A percentile compares a stretch with the other conserved stretches of the same genome.
Conservation (phyloP, 177 flowering plant genomes). For the Telopea speciosissima region DNA sequence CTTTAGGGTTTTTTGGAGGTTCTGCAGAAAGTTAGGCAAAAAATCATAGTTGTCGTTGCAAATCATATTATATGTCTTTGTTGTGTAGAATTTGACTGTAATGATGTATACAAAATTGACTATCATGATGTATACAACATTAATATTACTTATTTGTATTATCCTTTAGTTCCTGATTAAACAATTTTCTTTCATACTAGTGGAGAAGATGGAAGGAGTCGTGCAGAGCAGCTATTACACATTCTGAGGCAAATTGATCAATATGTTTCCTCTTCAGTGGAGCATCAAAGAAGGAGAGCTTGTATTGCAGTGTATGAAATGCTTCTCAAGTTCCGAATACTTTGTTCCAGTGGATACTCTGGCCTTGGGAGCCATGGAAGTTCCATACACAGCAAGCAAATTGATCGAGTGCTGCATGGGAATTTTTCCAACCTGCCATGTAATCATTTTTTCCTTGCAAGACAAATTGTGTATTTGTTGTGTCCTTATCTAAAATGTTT, state of each 20-base stretch:
- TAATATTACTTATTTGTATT: neutral
- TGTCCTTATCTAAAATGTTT: neutral
- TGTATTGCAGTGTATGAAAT: constrained; percentile 82
- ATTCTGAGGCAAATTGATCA: constrained; percentile 83
- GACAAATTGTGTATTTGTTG: neutral
- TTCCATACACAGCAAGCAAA: constrained; percentile 59
- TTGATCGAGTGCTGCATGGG: constrained; percentile 45
- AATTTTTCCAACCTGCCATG: constrained; percentile 69
- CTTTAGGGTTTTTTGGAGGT: too few relatives aligned
- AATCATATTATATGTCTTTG: neutral
- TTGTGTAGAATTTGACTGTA: neutral
- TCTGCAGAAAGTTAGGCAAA: too few relatives aligned
- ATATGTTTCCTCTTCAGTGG: constrained; percentile 74
- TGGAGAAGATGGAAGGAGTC: constrained; percentile 98
- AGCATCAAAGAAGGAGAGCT: constrained; percentile 84
- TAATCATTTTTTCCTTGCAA: constrained; percentile 22
- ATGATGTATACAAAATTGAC: too few relatives aligned
- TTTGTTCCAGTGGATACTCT: constrained; percentile 78
- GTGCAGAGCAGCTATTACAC: constrained; percentile 81
- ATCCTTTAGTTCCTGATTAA: neutral
- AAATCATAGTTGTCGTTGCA: too few relatives aligned
- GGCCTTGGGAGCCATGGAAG: constrained; percentile 73
- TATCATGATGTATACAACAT: neutral
- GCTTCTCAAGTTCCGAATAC: constrained; percentile 71
- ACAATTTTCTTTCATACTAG: constrained; percentile 28